phyloP scores from a whole-genome alignment of 2,329 filamentous ascomycete species.

The Uncinocarpus reesii region DNA sequence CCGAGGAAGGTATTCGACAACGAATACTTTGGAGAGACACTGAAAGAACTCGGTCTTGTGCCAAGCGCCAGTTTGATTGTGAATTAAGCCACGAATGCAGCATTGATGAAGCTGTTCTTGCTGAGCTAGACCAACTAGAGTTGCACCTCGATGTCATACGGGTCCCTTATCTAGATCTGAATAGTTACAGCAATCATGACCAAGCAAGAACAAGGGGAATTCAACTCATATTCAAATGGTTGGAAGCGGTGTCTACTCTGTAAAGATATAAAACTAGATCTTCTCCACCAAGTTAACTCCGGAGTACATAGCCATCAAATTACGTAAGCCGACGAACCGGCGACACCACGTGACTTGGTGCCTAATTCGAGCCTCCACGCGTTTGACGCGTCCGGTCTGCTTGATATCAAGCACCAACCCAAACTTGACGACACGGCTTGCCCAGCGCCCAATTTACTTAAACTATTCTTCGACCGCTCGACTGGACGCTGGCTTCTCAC shows the following conservation, averaged over 20 bases:
- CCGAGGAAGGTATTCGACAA: conserved; percentile 67
- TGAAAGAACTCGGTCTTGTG: conserved; percentile 83
- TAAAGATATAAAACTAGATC: too few species aligned
- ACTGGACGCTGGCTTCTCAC: too few species aligned
- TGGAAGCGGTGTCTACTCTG: too few species aligned
- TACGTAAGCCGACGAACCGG: background rate
- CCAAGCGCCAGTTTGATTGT: conserved; percentile 86
- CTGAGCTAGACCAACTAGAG: background rate
- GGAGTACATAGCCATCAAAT: too few species aligned
- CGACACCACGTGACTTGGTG: conserved; percentile 1
- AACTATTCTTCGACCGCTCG: background rate
- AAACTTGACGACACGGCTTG: background rate
- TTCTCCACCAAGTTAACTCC: too few species aligned
- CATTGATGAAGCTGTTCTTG: background rate
- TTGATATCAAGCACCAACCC: background rate
- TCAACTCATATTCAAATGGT: too few species aligned
- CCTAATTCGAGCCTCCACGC: background rate
- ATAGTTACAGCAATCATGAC: background rate
- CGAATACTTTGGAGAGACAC: conserved; percentile 76
- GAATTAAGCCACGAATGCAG: conserved; percentile 19
- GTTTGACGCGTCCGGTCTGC: conserved; percentile 4
- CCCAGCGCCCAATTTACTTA: background rate
- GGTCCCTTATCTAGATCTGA: too few species aligned
- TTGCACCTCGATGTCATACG: background rate
- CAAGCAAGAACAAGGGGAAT: too few species aligned